phyloP scores from a whole-genome alignment of 768 basidiomycete species.

The Scleroderma citrinum region DNA sequence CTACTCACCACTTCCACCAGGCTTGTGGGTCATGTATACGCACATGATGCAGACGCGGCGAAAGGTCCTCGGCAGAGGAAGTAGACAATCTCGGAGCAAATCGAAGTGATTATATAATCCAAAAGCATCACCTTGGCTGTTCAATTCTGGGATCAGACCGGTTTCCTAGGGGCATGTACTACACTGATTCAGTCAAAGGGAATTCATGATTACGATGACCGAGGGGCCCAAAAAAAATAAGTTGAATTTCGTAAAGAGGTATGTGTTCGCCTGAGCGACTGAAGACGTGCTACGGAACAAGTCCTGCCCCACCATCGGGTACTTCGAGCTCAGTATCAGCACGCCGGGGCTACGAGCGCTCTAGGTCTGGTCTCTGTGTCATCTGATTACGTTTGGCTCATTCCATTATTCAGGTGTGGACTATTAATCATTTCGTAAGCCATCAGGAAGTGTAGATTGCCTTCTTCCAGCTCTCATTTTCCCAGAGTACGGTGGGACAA shows the following conservation, averaged over 20 bases:
- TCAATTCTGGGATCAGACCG: too few relatives aligned
- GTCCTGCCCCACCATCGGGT: constrained; percentile 90
- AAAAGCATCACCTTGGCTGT: not conserved
- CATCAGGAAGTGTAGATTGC: not conserved
- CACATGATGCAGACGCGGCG: constrained; percentile 55
- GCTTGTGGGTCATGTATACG: constrained; percentile 49
- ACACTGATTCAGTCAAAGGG: too few relatives aligned
- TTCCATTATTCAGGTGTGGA: constrained; percentile 50
- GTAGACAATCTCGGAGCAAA: constrained; percentile 26
- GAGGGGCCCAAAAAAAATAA: constrained; percentile 67
- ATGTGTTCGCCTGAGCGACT: constrained; percentile 21
- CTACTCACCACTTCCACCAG: constrained; percentile 18
- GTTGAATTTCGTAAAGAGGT: constrained; percentile 81
- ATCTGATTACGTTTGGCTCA: constrained; percentile 3
- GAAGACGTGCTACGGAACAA: constrained; percentile 88
- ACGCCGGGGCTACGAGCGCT: constrained; percentile 60
- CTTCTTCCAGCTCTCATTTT: constrained; percentile 17
- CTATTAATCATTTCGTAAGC: constrained; percentile 62
- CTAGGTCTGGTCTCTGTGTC: constrained; percentile 50
- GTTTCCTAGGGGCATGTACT: too few relatives aligned
- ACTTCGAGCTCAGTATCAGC: constrained; percentile 78
- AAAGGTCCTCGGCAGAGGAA: constrained; percentile 43
- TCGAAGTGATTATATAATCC: constrained; percentile 6
- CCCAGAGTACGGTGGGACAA: constrained; percentile 84
- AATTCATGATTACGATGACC: constrained; percentile 77